A percentile compares a stretch with the other conserved stretches of the same genome.
These are phyloP conservation scores for Didymella keratinophila DNA, from an alignment of 2,329 filamentous ascomycete genomes.

Conservation along the genomic window DNA sequence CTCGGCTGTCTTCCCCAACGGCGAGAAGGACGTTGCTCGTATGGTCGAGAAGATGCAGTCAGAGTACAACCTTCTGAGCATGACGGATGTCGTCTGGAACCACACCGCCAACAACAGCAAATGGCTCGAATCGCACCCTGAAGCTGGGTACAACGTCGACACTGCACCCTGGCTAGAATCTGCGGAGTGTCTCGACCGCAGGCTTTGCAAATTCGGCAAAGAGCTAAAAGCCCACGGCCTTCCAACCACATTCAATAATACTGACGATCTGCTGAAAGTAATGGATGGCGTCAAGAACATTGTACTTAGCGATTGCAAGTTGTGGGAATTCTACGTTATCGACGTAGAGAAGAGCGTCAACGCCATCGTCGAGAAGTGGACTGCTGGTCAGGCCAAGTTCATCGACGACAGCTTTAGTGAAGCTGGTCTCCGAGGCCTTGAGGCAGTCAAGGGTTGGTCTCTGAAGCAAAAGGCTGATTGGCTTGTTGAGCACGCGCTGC, in stretches of 20 bases:
- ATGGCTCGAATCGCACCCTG: slow-evolving; percentile 93
- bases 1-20: slow-evolving; percentile 78
- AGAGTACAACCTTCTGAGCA: slow-evolving; percentile 81
- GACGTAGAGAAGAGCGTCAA: slow-evolving; percentile 77
- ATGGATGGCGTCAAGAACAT: slow-evolving; percentile 86
- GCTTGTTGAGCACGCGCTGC: slow-evolving; percentile 72
- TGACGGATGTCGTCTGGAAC: slow-evolving; percentile 98
- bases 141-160: slow-evolving; percentile 91
- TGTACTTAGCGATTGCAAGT: slow-evolving; percentile 76
- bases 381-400: slow-evolving; percentile 63
- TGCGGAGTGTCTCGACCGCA: slow-evolving; percentile 78
- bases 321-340: slow-evolving; percentile 94
- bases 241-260: slow-evolving; percentile 74
- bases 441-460: slow-evolving; percentile 62
- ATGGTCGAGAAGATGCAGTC: slow-evolving; percentile 84
- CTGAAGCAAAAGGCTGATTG: slow-evolving; percentile 69
- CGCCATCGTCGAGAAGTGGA: slow-evolving; percentile 76
- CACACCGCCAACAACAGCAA: slow-evolving; percentile 95
- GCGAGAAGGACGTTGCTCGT: slow-evolving; percentile 79
- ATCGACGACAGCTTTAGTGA: slow-evolving; percentile 62
- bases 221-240: slow-evolving; percentile 73
- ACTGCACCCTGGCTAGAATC: slow-evolving; percentile 79
- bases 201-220: slow-evolving; percentile 70
- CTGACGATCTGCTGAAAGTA: slow-evolving; percentile 77
- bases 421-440: slow-evolving; percentile 59